Conservation (phyloP, 495 filamentous ascomycete species). For the Penicillium coprophilum region DNA sequence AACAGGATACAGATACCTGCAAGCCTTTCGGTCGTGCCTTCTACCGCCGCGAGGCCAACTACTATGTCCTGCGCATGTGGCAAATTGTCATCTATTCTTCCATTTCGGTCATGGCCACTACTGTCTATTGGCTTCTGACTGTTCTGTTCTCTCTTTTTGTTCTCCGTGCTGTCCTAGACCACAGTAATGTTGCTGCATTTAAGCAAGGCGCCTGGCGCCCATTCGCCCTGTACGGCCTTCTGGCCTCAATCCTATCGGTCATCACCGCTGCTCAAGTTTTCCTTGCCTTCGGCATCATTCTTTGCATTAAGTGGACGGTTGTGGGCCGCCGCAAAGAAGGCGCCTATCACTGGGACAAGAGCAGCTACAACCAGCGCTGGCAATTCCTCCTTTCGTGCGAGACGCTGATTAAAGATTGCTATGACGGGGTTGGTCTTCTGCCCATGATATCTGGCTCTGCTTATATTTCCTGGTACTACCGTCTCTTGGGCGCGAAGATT, state of each 20-base stretch:
- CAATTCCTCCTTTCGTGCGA: conserved; percentile 46
- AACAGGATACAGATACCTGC: conserved; percentile 16
- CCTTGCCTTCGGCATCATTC: conserved; percentile 34
- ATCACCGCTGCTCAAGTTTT: conserved; percentile 32
- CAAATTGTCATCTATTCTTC: conserved; percentile 43
- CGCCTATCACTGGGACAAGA: conserved; percentile 48
- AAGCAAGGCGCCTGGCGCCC: conserved; percentile 25
- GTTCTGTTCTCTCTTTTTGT: conserved; percentile 30
- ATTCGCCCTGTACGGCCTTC: conserved; percentile 31
- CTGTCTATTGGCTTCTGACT: conserved; percentile 42
- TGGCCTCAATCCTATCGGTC: conserved; percentile 25
- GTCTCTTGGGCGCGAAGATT: conserved; percentile 41
- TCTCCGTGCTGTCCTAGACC: conserved; percentile 16
- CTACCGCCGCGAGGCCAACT: conserved; percentile 40
- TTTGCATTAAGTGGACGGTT: conserved; percentile 41
- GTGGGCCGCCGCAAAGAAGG: conserved; percentile 44
- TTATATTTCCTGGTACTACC: conserved; percentile 43
- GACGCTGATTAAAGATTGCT: conserved; percentile 42
- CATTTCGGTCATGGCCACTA: conserved; percentile 30
- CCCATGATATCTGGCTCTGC: conserved; percentile 43
- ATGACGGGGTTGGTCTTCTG: conserved; percentile 41
- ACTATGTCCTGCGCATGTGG: conserved; percentile 38
- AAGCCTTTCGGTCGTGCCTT: conserved; percentile 46
- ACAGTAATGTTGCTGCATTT: conserved; percentile 15
- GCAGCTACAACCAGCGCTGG: conserved; percentile 46